Evolutionary conservation across 768 basidiomycete genomes (phyloP).

Genomic region (Astraeus odoratus): DNA sequence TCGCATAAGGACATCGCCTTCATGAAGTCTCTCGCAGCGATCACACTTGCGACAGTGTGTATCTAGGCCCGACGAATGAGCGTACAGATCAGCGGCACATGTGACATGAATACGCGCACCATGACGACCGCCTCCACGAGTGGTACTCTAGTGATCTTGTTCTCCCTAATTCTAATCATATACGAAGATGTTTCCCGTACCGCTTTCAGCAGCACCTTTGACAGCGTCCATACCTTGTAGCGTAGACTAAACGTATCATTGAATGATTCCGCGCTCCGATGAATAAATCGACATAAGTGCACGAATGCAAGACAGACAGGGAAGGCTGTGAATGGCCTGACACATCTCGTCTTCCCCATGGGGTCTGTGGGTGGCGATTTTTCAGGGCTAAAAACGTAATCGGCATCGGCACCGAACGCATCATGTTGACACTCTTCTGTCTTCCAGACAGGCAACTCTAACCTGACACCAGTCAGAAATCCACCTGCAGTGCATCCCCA

Average conservation of each 20-base stretch:
- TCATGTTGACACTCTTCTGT: constrained; percentile 8
- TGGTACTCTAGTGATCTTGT: constrained; percentile 89
- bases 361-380: constrained; percentile 67
- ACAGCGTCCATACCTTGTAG: constrained; percentile 96
- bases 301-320: constrained; percentile 59
- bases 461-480: constrained; percentile 92
- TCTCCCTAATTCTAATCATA: constrained; percentile 95
- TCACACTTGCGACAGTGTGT: constrained; percentile 74
- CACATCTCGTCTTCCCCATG: constrained; percentile 96
- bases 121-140: constrained; percentile 89
- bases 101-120: constrained; percentile 43
- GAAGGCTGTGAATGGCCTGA: constrained; percentile 66
- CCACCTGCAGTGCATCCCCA: constrained; percentile 99
- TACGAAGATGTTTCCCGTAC: constrained; percentile 92
- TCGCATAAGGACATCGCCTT: constrained; percentile 87
- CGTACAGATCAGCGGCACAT: background rate
- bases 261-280: background rate
- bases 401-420: constrained; percentile 68
- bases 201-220: constrained; percentile 75
- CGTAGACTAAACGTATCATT: constrained; percentile 63
- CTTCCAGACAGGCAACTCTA: constrained; percentile 16
- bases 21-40: constrained; percentile 75
- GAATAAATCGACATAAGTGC: constrained; percentile 13
- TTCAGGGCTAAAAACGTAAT: constrained; percentile 98
- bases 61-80: constrained; percentile 45